phyloP scores from a whole-genome alignment of 2,329 filamentous ascomycete species.

The Grosmannia huntii region DNA sequence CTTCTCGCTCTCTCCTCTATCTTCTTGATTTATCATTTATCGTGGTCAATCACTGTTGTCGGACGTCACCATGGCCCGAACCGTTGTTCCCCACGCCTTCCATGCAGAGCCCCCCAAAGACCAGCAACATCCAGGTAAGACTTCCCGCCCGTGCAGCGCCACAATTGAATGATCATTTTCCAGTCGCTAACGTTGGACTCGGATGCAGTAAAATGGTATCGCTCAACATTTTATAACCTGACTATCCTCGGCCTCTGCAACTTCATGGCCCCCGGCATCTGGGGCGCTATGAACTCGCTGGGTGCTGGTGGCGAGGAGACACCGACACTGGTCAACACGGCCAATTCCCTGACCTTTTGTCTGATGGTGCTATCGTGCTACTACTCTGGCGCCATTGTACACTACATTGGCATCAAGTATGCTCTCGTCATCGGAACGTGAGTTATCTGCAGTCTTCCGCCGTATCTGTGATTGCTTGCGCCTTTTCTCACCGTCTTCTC shows the following conservation, averaged over 20 bases:
- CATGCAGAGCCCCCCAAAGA: neutral
- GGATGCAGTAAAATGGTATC: conserved; percentile 45
- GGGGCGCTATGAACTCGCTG: conserved; percentile 61
- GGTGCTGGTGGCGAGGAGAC: conserved; percentile 54
- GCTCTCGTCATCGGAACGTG: conserved; percentile 58
- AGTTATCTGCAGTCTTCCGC: conserved; percentile 12
- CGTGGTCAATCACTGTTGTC: neutral
- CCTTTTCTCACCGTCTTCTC: neutral
- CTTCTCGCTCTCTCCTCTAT: neutral
- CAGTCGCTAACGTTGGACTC: neutral
- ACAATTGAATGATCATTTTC: neutral
- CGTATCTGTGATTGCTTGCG: neutral
- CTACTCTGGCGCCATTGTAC: conserved; percentile 48
- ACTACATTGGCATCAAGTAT: conserved; percentile 57
- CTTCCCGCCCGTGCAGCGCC: neutral
- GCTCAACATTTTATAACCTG: conserved; percentile 61
- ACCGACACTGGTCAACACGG: conserved; percentile 55
- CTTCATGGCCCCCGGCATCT: conserved; percentile 58
- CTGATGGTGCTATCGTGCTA: conserved; percentile 51
- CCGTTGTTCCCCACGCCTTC: neutral
- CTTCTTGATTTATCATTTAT: neutral
- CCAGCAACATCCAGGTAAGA: neutral
- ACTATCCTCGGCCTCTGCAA: conserved; percentile 59
- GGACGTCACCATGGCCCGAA: neutral
- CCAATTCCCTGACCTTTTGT: conserved; percentile 59